phyloP scores from a whole-genome alignment of 208 protist genomes.

The Leishmania major region DNA sequence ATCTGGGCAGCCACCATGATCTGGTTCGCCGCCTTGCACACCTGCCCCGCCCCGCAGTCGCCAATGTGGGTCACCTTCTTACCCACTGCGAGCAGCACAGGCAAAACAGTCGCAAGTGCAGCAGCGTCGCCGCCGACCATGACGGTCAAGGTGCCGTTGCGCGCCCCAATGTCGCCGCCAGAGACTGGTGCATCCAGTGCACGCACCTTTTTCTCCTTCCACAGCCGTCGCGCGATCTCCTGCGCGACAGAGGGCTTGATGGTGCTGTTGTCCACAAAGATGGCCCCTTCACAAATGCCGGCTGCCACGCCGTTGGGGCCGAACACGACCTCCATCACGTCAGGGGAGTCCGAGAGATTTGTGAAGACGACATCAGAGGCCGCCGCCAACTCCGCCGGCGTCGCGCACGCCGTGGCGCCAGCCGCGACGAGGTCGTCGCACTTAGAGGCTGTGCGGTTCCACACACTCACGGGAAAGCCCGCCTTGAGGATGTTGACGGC shows the following conservation, averaged over 20 bases:
- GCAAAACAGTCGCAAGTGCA: conserved; percentile 67
- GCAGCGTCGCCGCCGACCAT: conserved; percentile 94
- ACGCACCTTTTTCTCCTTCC: conserved; percentile 70
- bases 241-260: conserved; percentile 92
- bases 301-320: conserved; percentile 75
- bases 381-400: conserved; percentile 83
- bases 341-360: conserved; percentile 92
- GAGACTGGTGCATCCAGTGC: conserved; percentile 95
- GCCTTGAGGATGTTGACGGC: conserved; percentile 88
- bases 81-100: conserved; percentile 83
- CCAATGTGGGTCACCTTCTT: conserved; percentile 91
- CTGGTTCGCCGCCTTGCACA: conserved; percentile 97
- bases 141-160: conserved; percentile 93
- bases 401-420: conserved; percentile 67
- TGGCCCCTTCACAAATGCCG: conserved; percentile 66
- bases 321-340: conserved; percentile 91
- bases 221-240: conserved; percentile 83
- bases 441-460: conserved; percentile 87
- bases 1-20: conserved; percentile 95
- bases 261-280: conserved; percentile 96
- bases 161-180: conserved; percentile 94
- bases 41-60: conserved; percentile 90
- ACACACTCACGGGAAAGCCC: conserved; percentile 87
- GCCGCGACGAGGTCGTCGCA: conserved; percentile 72
- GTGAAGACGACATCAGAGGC: conserved; percentile 91